These are phyloP conservation scores for Delonix regia DNA, from an alignment of 306 rosid species.

Conservation along the genomic window DNA sequence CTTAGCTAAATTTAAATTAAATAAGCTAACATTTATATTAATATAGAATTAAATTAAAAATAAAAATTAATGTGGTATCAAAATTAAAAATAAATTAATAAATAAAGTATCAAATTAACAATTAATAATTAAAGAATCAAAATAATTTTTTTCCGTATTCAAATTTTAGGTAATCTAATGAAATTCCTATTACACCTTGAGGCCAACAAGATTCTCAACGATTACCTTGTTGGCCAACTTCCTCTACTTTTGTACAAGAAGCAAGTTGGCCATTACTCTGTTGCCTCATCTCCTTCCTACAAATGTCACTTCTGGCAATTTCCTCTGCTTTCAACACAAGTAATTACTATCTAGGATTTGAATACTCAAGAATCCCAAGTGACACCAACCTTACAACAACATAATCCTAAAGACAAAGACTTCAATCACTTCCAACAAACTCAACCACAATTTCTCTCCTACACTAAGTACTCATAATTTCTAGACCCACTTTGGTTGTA, in stretches of 20 bases:
- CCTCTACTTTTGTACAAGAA: neutral
- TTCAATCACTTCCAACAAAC: neutral
- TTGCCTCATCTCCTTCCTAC: too few relatives aligned
- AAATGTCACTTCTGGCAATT: neutral
- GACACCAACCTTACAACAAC: neutral
- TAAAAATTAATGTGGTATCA: too few relatives aligned
- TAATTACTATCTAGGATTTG: neutral
- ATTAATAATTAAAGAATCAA: too few relatives aligned
- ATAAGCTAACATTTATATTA: too few relatives aligned
- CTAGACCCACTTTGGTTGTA: neutral
- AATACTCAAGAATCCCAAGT: neutral
- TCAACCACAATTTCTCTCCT: neutral
- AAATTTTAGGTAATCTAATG: too few relatives aligned
- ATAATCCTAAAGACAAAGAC: neutral
- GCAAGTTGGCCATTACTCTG: neutral
- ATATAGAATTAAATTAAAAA: too few relatives aligned
- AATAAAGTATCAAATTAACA: too few relatives aligned
- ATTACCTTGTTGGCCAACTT: neutral
- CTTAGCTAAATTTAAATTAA: too few relatives aligned
- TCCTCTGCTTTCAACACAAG: neutral
- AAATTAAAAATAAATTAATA: too few relatives aligned
- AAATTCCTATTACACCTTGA: neutral
- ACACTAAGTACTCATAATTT: neutral
- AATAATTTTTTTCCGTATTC: too few relatives aligned
- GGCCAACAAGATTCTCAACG: neutral